Evolutionary conservation across 164 flowering plant species (phyloP).

Genomic region (Annona cherimola): DNA sequence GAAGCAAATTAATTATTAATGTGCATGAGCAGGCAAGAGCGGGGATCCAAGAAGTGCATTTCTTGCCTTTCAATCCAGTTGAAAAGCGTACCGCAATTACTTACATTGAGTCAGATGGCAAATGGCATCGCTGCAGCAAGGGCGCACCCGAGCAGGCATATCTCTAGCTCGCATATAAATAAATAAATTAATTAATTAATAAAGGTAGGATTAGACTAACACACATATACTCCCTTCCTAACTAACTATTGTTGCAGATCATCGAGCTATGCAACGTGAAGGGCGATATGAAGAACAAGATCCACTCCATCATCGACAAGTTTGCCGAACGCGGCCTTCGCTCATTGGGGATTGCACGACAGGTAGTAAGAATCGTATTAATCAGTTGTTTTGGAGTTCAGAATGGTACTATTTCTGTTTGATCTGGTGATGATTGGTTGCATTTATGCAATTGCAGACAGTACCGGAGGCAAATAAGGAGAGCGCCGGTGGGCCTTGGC

Average conservation of each 20-base stretch:
- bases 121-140: constrained; percentile 41
- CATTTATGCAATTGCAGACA: constrained; percentile 33
- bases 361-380: no score
- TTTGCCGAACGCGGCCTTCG: constrained; percentile 81
- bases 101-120: constrained; percentile 28
- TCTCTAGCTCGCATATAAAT: not conserved
- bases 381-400: no score
- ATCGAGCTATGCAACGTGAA: constrained; percentile 65
- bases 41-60: constrained; percentile 41
- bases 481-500: constrained; percentile 75
- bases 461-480: constrained; percentile 76
- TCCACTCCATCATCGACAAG: constrained; percentile 42
- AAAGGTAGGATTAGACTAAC: not conserved
- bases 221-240: not conserved
- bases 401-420: no score
- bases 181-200: not conserved
- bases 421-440: not conserved
- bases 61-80: constrained; percentile 45
- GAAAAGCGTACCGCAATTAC: constrained; percentile 48
- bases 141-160: constrained; percentile 40
- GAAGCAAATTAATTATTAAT: no score
- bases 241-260: constrained; percentile 33
- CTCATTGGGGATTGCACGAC: constrained; percentile 61
- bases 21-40: constrained; percentile 28
- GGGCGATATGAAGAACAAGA: constrained; percentile 43